Percentiles rank a stretch among this genome's conserved stretches.
Conservation (phyloP, 768 basidiomycete genomes). For the Clathrus columnatus region DNA sequence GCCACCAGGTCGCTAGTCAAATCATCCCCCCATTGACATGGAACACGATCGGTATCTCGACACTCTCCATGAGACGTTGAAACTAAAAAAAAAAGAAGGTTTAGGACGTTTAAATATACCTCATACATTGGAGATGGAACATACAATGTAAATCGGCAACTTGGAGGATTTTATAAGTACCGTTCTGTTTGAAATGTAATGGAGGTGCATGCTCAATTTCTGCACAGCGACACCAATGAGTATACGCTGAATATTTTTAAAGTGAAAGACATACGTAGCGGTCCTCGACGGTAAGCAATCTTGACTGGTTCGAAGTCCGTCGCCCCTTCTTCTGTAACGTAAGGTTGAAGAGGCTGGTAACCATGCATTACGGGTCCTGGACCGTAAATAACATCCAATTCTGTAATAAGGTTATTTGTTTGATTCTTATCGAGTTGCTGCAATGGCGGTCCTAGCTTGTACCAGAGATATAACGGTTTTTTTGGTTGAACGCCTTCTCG, state of each 20-base stretch:
- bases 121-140: not conserved
- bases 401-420: conserved; percentile 64
- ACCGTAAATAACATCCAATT: conserved; percentile 86
- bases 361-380: conserved; percentile 81
- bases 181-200: conserved; percentile 73
- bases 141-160: conserved; percentile 84
- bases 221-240: not conserved
- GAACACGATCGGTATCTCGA: conserved; percentile 50
- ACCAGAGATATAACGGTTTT: conserved; percentile 68
- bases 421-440: conserved; percentile 51
- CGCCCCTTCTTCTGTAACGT: conserved; percentile 39
- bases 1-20: conserved; percentile 68
- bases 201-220: conserved; percentile 65
- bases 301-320: conserved; percentile 44
- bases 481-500: conserved; percentile 52
- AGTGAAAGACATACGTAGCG: conserved; percentile 46
- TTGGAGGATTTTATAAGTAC: conserved; percentile 83
- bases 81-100: conserved; percentile 17
- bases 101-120: not conserved
- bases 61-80: conserved; percentile 74
- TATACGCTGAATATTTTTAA: not conserved
- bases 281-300: conserved; percentile 61
- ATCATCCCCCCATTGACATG: conserved; percentile 63
- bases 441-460: conserved; percentile 57
- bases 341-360: conserved; percentile 61